Evolutionary conservation across 192 early-diverging fungal species (phyloP).

Genomic region (Coemansia sp.): DNA sequence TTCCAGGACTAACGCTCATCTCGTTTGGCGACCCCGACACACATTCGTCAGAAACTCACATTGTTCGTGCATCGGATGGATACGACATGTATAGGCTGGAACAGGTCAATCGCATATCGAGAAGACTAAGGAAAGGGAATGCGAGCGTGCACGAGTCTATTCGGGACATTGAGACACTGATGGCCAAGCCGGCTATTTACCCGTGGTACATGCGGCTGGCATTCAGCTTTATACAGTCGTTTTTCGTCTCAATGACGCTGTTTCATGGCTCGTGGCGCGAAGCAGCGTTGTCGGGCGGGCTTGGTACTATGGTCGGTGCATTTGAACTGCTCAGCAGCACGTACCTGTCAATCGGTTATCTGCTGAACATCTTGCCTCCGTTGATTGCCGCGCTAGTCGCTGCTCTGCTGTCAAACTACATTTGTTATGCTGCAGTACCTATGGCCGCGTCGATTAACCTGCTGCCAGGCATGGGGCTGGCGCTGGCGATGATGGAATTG

Average conservation of each 20-base stretch:
- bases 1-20: constrained; percentile 66
- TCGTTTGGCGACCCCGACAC: constrained; percentile 66
- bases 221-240: constrained; percentile 55
- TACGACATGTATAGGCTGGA: constrained; percentile 65
- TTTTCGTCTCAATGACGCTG: constrained; percentile 60
- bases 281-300: constrained; percentile 50
- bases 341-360: constrained; percentile 52
- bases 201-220: constrained; percentile 56
- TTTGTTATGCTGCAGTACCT: constrained; percentile 60
- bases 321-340: constrained; percentile 57
- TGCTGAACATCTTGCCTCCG: constrained; percentile 61
- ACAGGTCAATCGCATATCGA: constrained; percentile 61
- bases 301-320: constrained; percentile 55
- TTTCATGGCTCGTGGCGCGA: constrained; percentile 66
- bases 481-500: constrained; percentile 77
- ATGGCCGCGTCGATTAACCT: constrained; percentile 61
- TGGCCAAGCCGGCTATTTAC: constrained; percentile 45
- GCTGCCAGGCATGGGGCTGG: constrained; percentile 72
- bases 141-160: constrained; percentile 61
- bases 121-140: constrained; percentile 57
- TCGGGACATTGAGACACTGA: constrained; percentile 57
- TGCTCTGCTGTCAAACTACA: constrained; percentile 53
- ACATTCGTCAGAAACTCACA: constrained; percentile 71
- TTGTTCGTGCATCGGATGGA: constrained; percentile 57
- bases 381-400: constrained; percentile 59